phyloP scores from a whole-genome alignment of 2,329 filamentous ascomycete genomes.

The Fusarium papillatum region DNA sequence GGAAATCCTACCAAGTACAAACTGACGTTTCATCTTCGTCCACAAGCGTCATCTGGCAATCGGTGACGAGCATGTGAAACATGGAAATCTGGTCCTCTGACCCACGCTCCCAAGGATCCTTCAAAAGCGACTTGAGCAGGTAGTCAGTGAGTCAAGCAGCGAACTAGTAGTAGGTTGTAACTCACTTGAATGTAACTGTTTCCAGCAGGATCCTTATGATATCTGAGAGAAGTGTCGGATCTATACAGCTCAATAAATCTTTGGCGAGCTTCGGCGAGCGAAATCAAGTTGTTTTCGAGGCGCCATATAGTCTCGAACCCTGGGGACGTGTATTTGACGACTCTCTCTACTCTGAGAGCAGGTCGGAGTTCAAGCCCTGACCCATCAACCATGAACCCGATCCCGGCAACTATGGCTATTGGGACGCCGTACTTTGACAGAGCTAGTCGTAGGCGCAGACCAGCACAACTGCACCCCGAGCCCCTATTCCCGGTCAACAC shows the following conservation, averaged over 20 bases:
- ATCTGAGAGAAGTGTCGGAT: neutral
- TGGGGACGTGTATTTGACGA: neutral
- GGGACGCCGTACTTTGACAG: neutral
- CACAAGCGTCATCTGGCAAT: neutral
- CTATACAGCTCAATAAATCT: neutral
- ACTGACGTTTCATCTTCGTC: neutral
- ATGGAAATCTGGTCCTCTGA: neutral
- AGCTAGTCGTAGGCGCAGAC: neutral
- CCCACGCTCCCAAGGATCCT: rapidly evolving
- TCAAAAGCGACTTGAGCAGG: neutral
- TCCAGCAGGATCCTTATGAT: neutral
- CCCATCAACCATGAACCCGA: neutral
- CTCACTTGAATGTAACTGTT: neutral
- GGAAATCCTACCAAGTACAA: rapidly evolving
- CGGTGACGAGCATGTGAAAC: neutral
- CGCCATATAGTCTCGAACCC: neutral
- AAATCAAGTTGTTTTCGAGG: rapidly evolving
- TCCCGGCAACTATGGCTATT: neutral
- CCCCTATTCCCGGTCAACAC: rapidly evolving
- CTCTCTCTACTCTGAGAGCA: neutral
- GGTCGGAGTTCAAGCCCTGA: neutral
- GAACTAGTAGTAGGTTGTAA: rapidly evolving
- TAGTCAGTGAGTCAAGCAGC: neutral
- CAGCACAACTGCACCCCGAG: neutral
- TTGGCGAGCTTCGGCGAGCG: rapidly evolving